These are phyloP conservation scores for Dorcoceras hygrometricum DNA, from an alignment of 257 asterid species.

Conservation along the genomic window DNA sequence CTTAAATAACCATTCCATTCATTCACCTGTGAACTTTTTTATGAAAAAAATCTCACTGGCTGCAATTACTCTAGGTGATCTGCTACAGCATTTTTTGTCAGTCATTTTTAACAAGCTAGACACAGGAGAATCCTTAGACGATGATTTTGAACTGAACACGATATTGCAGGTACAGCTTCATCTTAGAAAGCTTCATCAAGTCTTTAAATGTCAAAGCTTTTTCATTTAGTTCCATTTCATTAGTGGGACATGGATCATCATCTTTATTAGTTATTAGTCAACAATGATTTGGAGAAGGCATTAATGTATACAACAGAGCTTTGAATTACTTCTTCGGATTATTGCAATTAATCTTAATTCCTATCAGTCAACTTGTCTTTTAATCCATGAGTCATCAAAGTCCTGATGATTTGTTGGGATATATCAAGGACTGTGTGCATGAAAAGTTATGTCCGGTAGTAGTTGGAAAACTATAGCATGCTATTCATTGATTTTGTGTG, in stretches of 20 bases:
- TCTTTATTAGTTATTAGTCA: slow-evolving; percentile 19
- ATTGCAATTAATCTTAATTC: slow-evolving; percentile 11
- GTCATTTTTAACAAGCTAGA: slow-evolving; percentile 83
- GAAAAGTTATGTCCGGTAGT: not conserved
- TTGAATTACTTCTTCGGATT: slow-evolving; percentile 19
- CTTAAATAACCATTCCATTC: not conserved
- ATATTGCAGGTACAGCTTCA: slow-evolving; percentile 65
- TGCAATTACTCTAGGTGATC: slow-evolving; percentile 64
- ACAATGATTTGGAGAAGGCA: not conserved
- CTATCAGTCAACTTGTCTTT: slow-evolving; percentile 8
- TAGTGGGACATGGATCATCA: slow-evolving; percentile 7
- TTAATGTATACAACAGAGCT: too few species aligned
- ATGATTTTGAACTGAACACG: slow-evolving; percentile 94
- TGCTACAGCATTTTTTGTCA: slow-evolving; percentile 84
- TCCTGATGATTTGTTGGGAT: not conserved
- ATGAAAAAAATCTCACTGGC: not conserved
- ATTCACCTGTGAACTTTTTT: not conserved
- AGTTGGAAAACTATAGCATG: not conserved
- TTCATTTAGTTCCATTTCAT: slow-evolving; percentile 16
- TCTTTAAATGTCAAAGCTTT: slow-evolving; percentile 6
- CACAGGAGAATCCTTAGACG: slow-evolving; percentile 87
- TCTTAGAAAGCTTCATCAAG: slow-evolving; percentile 19
- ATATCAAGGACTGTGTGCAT: not conserved
- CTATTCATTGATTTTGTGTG: not conserved
- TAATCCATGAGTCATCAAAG: not conserved